phyloP scores from a whole-genome alignment of 768 basidiomycete genomes.

The Cystofilobasidium macerans region DNA sequence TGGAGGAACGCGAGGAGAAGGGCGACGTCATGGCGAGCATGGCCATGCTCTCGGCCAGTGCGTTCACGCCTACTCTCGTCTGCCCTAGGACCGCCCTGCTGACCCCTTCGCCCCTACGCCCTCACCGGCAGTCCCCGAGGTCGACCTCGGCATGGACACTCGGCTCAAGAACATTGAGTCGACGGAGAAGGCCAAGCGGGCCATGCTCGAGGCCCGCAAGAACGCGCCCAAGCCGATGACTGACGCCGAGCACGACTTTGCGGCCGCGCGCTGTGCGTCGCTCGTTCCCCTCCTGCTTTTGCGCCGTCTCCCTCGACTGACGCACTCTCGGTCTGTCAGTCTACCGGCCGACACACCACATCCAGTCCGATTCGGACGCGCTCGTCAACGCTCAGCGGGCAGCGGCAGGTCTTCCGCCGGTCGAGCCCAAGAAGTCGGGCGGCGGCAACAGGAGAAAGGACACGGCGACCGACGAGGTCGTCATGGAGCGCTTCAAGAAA shows the following conservation, averaged over 20 bases:
- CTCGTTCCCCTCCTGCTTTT: background rate
- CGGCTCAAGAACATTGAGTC: slow-evolving; percentile 92
- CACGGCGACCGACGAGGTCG: slow-evolving; percentile 84
- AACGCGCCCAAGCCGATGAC: slow-evolving; percentile 33
- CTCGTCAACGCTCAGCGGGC: slow-evolving; percentile 76
- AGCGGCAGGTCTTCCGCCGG: slow-evolving; percentile 63
- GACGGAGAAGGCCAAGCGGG: slow-evolving; percentile 88
- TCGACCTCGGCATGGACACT: slow-evolving; percentile 92
- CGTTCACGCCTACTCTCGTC: background rate
- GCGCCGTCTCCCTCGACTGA: background rate
- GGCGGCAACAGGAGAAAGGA: slow-evolving; percentile 47
- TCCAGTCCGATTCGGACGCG: slow-evolving; percentile 76
- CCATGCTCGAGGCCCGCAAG: slow-evolving; percentile 58
- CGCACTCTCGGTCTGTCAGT: slow-evolving; percentile 43
- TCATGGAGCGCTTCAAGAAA: slow-evolving; percentile 91
- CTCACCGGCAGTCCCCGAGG: slow-evolving; percentile 80
- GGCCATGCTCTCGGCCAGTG: slow-evolving; percentile 83
- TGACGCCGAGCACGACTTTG: slow-evolving; percentile 73
- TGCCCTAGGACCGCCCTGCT: too few relatives aligned
- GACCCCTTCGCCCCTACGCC: background rate
- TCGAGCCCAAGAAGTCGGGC: slow-evolving; percentile 29
- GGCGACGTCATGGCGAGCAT: slow-evolving; percentile 87
- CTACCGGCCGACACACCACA: slow-evolving; percentile 67
- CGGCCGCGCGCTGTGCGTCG: slow-evolving; percentile 70
- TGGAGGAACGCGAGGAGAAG: slow-evolving; percentile 52